Evolutionary conservation across 2,329 filamentous ascomycete species (phyloP), one percentile per base, ranked within the genome.

Genomic region (Diaporthe vaccinii): DNA sequence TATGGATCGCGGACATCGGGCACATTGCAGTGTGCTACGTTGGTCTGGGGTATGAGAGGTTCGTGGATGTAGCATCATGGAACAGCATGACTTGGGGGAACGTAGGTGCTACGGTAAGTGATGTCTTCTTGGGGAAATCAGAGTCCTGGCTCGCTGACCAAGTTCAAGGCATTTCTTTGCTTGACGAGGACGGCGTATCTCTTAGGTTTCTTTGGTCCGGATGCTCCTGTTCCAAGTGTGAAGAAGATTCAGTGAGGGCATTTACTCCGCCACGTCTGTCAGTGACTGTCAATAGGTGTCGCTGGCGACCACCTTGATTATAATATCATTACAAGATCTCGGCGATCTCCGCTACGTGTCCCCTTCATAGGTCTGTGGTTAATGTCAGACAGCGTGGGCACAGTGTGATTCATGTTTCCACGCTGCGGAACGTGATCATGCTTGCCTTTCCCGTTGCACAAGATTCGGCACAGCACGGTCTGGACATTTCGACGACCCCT

Each of bases 81-180:
- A 95, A 94, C 81, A 85, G 88, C 46, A 89, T 93, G 86, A 89
- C 91, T n/a, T 94, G 91, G 90, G 93, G 93, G 3, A 95, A 95
- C 79, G 87, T 95, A 77, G 92, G 89, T 10, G 87, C 88, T 68
- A 94, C 93, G 36, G 89, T 91, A 79, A 84, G 88, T 82, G 31
- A 8, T 41, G 14, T 51, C 17, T 44, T 67, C 25, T 31, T 28
- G 41, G 57, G 62, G 74, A 41, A 46, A n/a, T 20, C 70, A 75
- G 46, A 68, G 68, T 62, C 75, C 41, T 4, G 25, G 49, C 49
- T 55, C 25, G 49, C 65, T 69, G 10, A 69, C 34, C 9, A 28
- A 28, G 39, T 51, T 55, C 17, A 75, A 90, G 89, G 76, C 83
- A 0, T 89, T 90, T 72, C 83, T 94, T 41, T 91, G 91, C 73